Evolutionary conservation across 495 filamentous ascomycete species (phyloP).

Genomic region (Echria macrotheca): DNA sequence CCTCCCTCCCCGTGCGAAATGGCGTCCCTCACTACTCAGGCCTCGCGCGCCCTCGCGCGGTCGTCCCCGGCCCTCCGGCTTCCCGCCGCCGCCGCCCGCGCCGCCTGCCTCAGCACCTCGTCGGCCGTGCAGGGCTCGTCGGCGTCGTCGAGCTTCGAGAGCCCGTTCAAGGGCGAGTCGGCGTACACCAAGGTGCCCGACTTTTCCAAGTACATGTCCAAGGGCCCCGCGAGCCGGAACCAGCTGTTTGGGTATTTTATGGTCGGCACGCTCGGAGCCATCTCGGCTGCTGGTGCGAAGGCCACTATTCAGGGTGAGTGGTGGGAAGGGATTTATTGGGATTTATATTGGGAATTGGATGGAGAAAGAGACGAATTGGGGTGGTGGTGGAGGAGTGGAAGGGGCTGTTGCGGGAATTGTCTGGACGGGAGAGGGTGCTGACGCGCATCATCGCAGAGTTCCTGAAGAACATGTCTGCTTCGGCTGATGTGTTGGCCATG

Average conservation of each 20-base stretch:
- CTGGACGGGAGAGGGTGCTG: constrained; percentile 7
- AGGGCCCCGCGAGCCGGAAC: constrained; percentile 58
- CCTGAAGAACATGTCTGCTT: constrained; percentile 99
- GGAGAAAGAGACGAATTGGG: no score
- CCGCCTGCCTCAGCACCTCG: constrained; percentile 40
- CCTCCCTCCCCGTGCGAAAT: constrained; percentile 22
- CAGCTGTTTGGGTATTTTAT: constrained; percentile 96
- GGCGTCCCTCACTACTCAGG: constrained; percentile 44
- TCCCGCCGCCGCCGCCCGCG: constrained; percentile 33
- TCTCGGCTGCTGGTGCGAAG: constrained; percentile 90
- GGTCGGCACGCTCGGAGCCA: constrained; percentile 89
- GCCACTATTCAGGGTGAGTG: constrained; percentile 88
- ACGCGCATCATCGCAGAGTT: constrained; percentile 61
- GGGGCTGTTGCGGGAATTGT: background rate
- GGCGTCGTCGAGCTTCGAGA: constrained; percentile 35
- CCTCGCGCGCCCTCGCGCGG: constrained; percentile 42
- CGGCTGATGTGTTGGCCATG: constrained; percentile 96
- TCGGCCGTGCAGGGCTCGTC: constrained; percentile 31
- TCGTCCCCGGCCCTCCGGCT: constrained; percentile 31
- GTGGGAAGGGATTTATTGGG: no score
- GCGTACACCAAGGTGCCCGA: constrained; percentile 67
- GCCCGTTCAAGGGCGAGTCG: constrained; percentile 60
- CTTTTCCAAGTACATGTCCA: constrained; percentile 81
- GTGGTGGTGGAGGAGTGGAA: background rate
- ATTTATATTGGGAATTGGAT: no score